Conservation (phyloP, 805 yeast genomes). For the Pichia pseudocactophila region DNA sequence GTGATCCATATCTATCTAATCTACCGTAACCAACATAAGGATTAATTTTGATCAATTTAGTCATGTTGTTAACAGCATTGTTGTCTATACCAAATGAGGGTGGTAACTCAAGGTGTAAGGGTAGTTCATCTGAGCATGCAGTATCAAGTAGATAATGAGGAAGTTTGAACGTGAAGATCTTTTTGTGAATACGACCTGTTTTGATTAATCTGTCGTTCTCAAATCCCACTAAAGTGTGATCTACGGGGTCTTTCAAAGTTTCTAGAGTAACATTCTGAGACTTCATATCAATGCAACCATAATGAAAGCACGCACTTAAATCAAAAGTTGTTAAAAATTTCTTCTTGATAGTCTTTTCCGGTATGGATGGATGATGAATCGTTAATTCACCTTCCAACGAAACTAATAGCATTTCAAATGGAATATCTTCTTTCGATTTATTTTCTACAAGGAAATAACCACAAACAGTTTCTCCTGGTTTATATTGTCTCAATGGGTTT, state of each 20-base stretch:
- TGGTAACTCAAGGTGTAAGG: slow-evolving; percentile 30
- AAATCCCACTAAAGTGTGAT: slow-evolving; percentile 30
- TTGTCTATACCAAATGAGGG: slow-evolving; percentile 34
- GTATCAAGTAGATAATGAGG: slow-evolving; percentile 46
- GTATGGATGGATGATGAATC: slow-evolving; percentile 7
- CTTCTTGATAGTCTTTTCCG: slow-evolving; percentile 12
- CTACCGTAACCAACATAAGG: slow-evolving; percentile 49
- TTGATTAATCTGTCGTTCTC: slow-evolving; percentile 35
- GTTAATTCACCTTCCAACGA: slow-evolving; percentile 44
- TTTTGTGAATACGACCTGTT: slow-evolving; percentile 43
- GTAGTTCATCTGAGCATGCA: slow-evolving; percentile 36
- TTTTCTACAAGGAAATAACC: slow-evolving; percentile 46
- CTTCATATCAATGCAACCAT: slow-evolving; percentile 22
- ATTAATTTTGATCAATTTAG: slow-evolving; percentile 21
- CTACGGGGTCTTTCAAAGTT: slow-evolving; percentile 14
- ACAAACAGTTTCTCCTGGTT: slow-evolving; percentile 57
- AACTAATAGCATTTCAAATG: slow-evolving; percentile 56
- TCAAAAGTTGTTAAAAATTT: slow-evolving; percentile 43
- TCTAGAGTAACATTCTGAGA: slow-evolving; percentile 7
- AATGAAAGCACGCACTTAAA: slow-evolving; percentile 42
- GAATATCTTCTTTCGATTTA: slow-evolving; percentile 31
- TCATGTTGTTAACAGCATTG: slow-evolving; percentile 17
- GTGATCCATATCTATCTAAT: slow-evolving; percentile 39
- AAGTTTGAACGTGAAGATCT: slow-evolving; percentile 47
- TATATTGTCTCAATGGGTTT: slow-evolving; percentile 41